These are phyloP conservation scores for Xylaria sp. DNA, from an alignment of 2,329 filamentous ascomycete species.

Conservation along the genomic window DNA sequence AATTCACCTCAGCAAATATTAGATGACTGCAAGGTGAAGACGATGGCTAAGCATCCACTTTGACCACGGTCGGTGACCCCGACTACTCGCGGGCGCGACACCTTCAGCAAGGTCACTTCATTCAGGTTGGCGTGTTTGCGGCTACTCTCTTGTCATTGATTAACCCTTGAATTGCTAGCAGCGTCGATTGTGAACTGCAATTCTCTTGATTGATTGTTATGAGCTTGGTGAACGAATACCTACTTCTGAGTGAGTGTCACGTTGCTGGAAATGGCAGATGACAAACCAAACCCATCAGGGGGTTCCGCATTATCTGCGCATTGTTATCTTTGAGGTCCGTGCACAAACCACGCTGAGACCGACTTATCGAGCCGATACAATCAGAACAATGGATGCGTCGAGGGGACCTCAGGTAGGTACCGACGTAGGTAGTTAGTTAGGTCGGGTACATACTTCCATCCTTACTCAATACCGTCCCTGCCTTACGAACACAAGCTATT, in stretches of 20 bases:
- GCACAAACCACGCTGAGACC: too few species aligned
- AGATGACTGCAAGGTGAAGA: not conserved
- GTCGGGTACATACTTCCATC: too few species aligned
- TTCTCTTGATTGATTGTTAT: not conserved
- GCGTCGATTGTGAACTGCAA: not conserved
- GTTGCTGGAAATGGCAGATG: not conserved
- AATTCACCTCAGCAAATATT: too few species aligned
- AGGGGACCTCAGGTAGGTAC: too few species aligned
- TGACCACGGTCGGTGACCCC: not conserved
- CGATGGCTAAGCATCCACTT: not conserved
- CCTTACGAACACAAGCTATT: too few species aligned
- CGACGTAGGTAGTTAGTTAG: too few species aligned
- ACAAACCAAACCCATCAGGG: not conserved
- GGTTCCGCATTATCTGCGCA: not conserved
- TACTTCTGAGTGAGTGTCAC: too few species aligned
- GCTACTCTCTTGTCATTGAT: not conserved
- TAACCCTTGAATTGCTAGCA: not conserved
- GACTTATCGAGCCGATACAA: too few species aligned
- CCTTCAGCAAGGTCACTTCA: not conserved
- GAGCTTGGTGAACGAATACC: not conserved
- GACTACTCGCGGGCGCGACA: too few species aligned
- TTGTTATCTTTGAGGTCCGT: not conserved
- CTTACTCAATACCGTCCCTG: too few species aligned
- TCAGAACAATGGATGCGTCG: too few species aligned
- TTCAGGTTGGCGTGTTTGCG: not conserved